phyloP scores from a whole-genome alignment of 2,329 filamentous ascomycete genomes.

The Meredithiella fracta region DNA sequence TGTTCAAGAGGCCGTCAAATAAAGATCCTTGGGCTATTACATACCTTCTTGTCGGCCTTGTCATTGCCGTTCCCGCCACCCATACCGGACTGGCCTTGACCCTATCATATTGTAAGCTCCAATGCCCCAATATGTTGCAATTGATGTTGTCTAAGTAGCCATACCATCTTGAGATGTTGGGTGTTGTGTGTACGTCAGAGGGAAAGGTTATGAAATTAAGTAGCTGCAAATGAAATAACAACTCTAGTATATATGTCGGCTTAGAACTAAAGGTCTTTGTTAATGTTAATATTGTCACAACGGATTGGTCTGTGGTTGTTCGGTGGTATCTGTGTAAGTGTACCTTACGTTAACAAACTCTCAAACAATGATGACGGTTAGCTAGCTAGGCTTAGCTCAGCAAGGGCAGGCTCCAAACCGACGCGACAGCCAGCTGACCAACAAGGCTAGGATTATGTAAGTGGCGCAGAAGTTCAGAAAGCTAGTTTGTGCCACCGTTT shows the following conservation, averaged over 20 bases:
- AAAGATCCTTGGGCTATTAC: conserved; percentile 11
- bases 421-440: conserved; percentile 11
- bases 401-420: conserved; percentile 9
- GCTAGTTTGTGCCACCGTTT: conserved; percentile 3
- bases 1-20: too few species aligned
- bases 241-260: too few species aligned
- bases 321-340: not conserved
- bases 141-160: not conserved
- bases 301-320: not conserved
- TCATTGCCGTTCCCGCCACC: conserved; percentile 67
- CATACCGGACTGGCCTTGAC: conserved; percentile 77
- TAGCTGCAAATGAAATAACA: too few species aligned
- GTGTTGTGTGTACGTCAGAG: too few species aligned
- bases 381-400: not conserved
- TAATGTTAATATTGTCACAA: not conserved
- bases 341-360: too few species aligned
- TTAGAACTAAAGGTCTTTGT: too few species aligned
- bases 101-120: conserved; percentile 28
- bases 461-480: not conserved
- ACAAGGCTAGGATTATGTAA: conserved; percentile 4
- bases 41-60: conserved; percentile 87
- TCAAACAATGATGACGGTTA: not conserved
- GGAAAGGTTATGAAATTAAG: too few species aligned
- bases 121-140: not conserved
- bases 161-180: not conserved